These are phyloP conservation scores for Wickerhamiella qilinensis DNA, from an alignment of 805 yeast species.

Conservation along the genomic window DNA sequence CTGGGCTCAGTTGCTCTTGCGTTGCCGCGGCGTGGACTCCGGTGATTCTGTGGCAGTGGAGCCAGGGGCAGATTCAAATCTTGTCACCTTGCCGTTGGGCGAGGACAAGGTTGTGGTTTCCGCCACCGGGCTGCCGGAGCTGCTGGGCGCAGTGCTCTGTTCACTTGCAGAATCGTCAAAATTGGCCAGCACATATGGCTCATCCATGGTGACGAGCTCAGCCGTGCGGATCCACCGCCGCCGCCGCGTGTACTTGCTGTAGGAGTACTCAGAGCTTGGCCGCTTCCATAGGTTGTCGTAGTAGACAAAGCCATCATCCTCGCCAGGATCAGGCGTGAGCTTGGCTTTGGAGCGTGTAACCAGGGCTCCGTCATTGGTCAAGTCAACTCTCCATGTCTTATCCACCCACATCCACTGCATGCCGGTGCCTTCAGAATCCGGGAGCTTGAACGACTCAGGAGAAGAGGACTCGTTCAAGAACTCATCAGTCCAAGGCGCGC, in stretches of 20 bases:
- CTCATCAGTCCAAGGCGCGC: constrained; percentile 96
- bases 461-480: constrained; percentile 72
- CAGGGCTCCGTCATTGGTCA: constrained; percentile 75
- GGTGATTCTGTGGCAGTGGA: background rate
- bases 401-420: constrained; percentile 94
- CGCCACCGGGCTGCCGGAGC: background rate
- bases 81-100: background rate
- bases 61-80: background rate
- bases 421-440: constrained; percentile 51
- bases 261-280: constrained; percentile 76
- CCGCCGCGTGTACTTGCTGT: constrained; percentile 80
- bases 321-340: constrained; percentile 35
- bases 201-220: constrained; percentile 35
- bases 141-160: background rate
- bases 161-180: background rate
- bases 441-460: constrained; percentile 64
- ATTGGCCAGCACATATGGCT: background rate
- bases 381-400: constrained; percentile 76
- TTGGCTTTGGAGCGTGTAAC: constrained; percentile 37
- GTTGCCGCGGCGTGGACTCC: too few species aligned
- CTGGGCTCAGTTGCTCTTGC: too few species aligned
- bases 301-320: constrained; percentile 76
- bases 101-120: background rate
- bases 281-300: constrained; percentile 90
- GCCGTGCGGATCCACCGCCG: constrained; percentile 96